Evolutionary conservation across 2,329 filamentous ascomycete species (phyloP), one percentile per base, ranked within the genome.

Genomic region (Aspergillus latus): DNA sequence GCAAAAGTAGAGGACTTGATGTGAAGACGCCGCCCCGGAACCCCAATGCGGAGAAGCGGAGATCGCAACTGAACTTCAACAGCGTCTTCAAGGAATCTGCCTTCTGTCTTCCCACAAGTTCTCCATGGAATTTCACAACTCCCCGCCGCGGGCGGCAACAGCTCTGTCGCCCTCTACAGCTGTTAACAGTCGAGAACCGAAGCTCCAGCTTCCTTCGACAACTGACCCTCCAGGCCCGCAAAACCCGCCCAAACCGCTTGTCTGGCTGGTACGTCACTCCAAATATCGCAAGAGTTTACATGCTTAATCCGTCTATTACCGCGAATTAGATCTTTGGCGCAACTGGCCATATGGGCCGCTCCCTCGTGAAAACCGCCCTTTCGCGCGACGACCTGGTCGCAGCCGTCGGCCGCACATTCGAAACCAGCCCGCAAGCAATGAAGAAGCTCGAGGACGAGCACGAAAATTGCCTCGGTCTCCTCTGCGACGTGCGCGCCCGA

Each of bases 321-420:
- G 60, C 45, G 11, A 50, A 21, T 37, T 40, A 92, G 90, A 81
- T 97, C 53, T 99, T 97, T 74, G 94, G 94, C 48, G 92, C 91
- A 48, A 97, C 92, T n/a, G 94, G 94, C 54, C 94, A 99, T 68
- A 96, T 97, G 82, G 94, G 94, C 57, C 88, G 91, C 51, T 95
- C 90, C 6, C 84, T 97, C 16, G 90, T 93, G 58, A 93, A 94
- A 67, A 86, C 84, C 53, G 91, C 89, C 13, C 81, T 97, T 21
- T 80, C 84, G 13, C 88, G 91, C 65, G 88, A 88, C 64, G 94
- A 99, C 71, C 82, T 87, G 49, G 93, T 97, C 56, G 87, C 88
- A 2, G 91, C 91, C 5, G 92, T 97, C 8, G 94, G 94, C 7
- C 87, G 90, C 61, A 87, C 87, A 11, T 86, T 89, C 66, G 89